phyloP scores from a whole-genome alignment of 116 monocot genomes.

The Posidonia oceanica region DNA sequence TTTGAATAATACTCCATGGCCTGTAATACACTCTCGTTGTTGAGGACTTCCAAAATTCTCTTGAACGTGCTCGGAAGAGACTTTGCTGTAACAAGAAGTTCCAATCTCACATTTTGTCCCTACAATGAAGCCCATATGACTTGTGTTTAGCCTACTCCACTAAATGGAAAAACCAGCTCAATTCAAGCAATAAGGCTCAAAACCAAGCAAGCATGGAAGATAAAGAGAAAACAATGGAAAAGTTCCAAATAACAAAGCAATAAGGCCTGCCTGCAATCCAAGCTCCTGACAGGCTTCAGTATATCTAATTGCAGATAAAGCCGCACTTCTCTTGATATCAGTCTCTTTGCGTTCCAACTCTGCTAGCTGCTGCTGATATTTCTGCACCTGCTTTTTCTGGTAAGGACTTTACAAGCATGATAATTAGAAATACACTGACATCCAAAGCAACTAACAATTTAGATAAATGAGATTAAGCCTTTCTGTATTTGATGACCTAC shows the following conservation, averaged over 20 bases:
- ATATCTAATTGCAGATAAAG: conserved; percentile 84
- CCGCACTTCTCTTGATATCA: conserved; percentile 83
- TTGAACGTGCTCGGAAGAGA: conserved; percentile 71
- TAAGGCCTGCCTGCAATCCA: conserved; percentile 53
- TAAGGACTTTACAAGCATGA: conserved; percentile 60
- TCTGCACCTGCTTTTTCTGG: conserved; percentile 86
- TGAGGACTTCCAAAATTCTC: conserved; percentile 56
- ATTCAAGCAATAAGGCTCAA: no score
- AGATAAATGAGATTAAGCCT: not conserved
- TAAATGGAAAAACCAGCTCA: not conserved
- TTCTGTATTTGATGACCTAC: conserved; percentile 22
- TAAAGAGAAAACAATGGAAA: conserved; percentile 6
- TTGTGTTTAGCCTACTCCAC: not conserved
- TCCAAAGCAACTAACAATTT: conserved; percentile 1
- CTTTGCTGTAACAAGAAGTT: conserved; percentile 84
- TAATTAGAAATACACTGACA: conserved; percentile 5
- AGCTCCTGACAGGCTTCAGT: conserved; percentile 83
- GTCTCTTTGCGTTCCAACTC: conserved; percentile 84
- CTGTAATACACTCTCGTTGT: conserved; percentile 41
- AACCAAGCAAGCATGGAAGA: not conserved
- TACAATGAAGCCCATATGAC: conserved; percentile 10
- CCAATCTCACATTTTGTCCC: conserved; percentile 77
- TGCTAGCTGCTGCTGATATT: conserved; percentile 85
- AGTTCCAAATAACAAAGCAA: not conserved
- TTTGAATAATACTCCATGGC: conserved; percentile 83